phyloP scores from a whole-genome alignment of 208 protist species.

The Crithidia bombi region DNA sequence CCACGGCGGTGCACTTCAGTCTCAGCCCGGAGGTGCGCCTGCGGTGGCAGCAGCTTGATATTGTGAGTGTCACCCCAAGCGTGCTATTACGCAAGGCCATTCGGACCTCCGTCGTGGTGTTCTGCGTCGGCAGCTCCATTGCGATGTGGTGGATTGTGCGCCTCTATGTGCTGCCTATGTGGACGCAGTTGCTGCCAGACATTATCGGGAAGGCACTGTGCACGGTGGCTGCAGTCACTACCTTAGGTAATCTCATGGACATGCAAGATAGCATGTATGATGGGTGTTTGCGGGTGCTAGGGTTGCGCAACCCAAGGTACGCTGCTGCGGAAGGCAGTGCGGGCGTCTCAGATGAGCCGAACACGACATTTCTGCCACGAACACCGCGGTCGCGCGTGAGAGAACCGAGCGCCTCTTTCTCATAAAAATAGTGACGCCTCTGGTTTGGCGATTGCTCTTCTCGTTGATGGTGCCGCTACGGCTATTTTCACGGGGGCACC shows the following conservation, averaged over 20 bases:
- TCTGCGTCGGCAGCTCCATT: constrained; percentile 45
- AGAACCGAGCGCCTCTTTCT: background rate
- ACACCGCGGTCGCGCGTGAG: background rate
- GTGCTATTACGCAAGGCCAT: constrained; percentile 74
- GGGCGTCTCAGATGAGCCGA: background rate
- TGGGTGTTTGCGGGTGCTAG: constrained; percentile 54
- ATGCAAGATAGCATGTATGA: constrained; percentile 76
- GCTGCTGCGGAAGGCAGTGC: background rate
- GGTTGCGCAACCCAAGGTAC: constrained; percentile 40
- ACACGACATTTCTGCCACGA: background rate
- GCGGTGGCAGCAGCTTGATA: constrained; percentile 45
- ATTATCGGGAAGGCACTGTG: constrained; percentile 49
- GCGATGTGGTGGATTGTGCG: constrained; percentile 28
- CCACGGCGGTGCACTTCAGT: constrained; percentile 20
- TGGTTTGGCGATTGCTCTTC: background rate
- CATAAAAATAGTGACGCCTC: background rate
- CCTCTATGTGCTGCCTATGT: constrained; percentile 40
- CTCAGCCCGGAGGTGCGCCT: constrained; percentile 34
- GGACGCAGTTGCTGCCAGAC: constrained; percentile 45
- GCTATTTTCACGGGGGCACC: no score
- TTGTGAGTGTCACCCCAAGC: constrained; percentile 55
- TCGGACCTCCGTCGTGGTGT: constrained; percentile 63
- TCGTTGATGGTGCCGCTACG: no score
- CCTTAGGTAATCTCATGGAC: constrained; percentile 80
- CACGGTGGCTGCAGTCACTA: constrained; percentile 48